Base-by-base conservation (phyloP, 352 stramenopile species). In the Globisporangium nagaii region DNA sequence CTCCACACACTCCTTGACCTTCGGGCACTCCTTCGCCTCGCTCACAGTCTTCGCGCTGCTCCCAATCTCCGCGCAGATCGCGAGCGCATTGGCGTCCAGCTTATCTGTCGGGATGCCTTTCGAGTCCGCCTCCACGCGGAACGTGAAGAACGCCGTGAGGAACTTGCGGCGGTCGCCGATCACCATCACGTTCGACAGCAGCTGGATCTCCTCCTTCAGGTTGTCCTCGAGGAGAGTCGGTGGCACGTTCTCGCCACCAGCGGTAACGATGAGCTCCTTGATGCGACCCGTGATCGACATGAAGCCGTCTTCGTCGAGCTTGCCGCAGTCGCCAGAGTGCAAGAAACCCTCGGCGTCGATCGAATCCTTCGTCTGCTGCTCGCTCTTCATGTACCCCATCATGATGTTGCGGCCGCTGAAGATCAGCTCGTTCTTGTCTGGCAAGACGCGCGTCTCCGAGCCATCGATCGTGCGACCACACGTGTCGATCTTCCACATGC, bases 241-340 rank as follows among this genome's bases (percentile, higher is more conserved):
- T 19, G 95, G 76, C 13, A 98, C 84, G 71, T 98, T 98, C 65
- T 98, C 95, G 30, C 95, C 95, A 62, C 95, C 95, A n/a, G 95
- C 93, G 36, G 93, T 98, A 58, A 97, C 90, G 51, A 98, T 95
- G 19, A 98, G 62, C 68, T 98, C 95, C 70, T 98, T 98, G 73
- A 98, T 98, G 53, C 95, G 90, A 19, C 95, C 95, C 15, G 95
- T 98, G 55, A 98, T 98, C 40, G 66, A 77, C 75, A 98, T 86
- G 66, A 98, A 98, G n/a, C 93, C 88, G 35, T 92, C 70, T 25
- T 88, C 73, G 53, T 97, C 93, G 19, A 96, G 80, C 51, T 89
- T 83, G 20, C 86, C 95, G 36, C 90, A 94, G 63, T 98, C 95
- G 22, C 95, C 95, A 19, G 88, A 96, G 71, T 98, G 89, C 27